Conservation (phyloP, 805 yeast species). For the Wickerhamiella vanderwaltii region DNA sequence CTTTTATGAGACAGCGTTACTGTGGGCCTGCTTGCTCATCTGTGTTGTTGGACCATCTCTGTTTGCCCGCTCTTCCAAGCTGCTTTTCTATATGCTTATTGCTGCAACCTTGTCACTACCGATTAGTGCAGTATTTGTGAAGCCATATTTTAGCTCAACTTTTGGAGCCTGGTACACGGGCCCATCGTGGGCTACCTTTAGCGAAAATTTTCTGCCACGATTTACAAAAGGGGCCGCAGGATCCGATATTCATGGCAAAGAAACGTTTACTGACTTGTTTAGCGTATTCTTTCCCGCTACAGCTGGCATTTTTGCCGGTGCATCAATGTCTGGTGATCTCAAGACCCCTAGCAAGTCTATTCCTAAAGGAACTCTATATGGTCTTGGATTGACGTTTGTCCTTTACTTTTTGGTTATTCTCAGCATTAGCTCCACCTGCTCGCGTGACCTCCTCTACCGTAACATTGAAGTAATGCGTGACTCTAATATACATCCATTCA, state of each 20-base stretch:
- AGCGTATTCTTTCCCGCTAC: constrained; percentile 98
- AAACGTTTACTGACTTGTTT: constrained; percentile 73
- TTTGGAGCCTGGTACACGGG: constrained; percentile 49
- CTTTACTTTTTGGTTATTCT: constrained; percentile 72
- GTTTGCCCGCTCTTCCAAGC: constrained; percentile 72
- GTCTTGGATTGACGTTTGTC: constrained; percentile 61
- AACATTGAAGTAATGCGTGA: constrained; percentile 84
- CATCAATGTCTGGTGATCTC: constrained; percentile 95
- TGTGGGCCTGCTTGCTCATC: constrained; percentile 59
- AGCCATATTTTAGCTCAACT: constrained; percentile 37
- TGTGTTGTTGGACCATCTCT: constrained; percentile 70
- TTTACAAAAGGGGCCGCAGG: constrained; percentile 92
- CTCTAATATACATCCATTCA: constrained; percentile 51
- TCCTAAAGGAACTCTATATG: constrained; percentile 88
- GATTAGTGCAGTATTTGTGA: constrained; percentile 51
- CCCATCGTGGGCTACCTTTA: constrained; percentile 52
- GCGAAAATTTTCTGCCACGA: constrained; percentile 57
- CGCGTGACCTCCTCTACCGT: constrained; percentile 59
- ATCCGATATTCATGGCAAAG: constrained; percentile 46
- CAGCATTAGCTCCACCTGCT: constrained; percentile 66
- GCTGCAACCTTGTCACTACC: constrained; percentile 75
- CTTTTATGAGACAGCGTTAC: constrained; percentile 54
- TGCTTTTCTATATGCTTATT: constrained; percentile 54
- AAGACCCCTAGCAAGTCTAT: constrained; percentile 75
- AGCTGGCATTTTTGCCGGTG: constrained; percentile 97